phyloP scores from a whole-genome alignment of 2,329 filamentous ascomycete genomes.

The Arthrobotrys pseudoclavata region DNA sequence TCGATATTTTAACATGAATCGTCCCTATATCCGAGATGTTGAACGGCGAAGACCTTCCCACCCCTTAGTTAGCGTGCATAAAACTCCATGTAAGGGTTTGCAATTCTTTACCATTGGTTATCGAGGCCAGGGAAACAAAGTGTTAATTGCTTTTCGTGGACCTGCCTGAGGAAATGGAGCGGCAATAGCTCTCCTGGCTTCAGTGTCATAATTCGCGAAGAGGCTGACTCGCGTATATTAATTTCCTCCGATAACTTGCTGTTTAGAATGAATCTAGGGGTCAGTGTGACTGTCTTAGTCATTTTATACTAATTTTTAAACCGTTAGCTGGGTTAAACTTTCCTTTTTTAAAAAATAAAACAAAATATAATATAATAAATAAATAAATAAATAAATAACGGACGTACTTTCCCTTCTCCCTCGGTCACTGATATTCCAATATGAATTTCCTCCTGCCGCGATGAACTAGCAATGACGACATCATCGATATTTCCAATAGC shows the following conservation, averaged over 20 bases:
- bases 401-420: conserved; percentile 81
- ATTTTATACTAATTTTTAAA: conserved; percentile 77
- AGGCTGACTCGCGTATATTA: conserved; percentile 83
- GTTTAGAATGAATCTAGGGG: conserved; percentile 92
- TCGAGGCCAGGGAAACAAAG: conserved; percentile 93
- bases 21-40: conserved; percentile 96
- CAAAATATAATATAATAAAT: no score
- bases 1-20: conserved; percentile 92
- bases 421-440: conserved; percentile 89
- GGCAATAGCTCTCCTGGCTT: conserved; percentile 84
- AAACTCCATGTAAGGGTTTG: background rate
- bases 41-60: conserved; percentile 81
- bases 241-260: conserved; percentile 92
- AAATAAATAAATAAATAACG: conserved; percentile 48
- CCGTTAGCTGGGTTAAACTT: conserved; percentile 3
- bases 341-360: no score
- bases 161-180: conserved; percentile 88
- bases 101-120: conserved; percentile 79
- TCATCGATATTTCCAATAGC: conserved; percentile 94
- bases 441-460: conserved; percentile 84
- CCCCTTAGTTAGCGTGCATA: background rate
- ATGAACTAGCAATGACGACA: conserved; percentile 81
- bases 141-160: conserved; percentile 86
- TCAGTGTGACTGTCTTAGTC: conserved; percentile 92
- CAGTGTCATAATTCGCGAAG: conserved; percentile 82